phyloP scores from a whole-genome alignment of 345 rosid species.

The Raphanus sativus region DNA sequence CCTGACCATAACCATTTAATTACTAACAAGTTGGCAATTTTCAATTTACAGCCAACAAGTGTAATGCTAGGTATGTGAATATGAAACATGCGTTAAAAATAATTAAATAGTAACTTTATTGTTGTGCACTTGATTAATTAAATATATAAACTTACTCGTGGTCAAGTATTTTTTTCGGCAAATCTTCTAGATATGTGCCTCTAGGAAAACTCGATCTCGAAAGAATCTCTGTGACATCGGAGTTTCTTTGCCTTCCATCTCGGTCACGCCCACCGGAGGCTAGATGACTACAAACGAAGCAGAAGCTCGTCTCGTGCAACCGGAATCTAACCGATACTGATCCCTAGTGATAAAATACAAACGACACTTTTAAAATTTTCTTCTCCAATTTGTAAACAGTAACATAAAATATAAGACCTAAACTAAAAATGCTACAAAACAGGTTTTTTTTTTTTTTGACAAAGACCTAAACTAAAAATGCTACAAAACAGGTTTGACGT shows the following conservation, averaged over 20 bases:
- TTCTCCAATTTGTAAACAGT: not conserved
- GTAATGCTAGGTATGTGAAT: not conserved
- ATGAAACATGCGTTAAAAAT: not conserved
- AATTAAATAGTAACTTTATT: not conserved
- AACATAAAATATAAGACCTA: not conserved
- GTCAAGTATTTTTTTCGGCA: conserved; percentile 66
- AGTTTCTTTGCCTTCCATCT: conserved; percentile 65
- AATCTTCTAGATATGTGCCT: conserved; percentile 46
- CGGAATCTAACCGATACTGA: conserved; percentile 73
- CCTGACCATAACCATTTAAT: not conserved
- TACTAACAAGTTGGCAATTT: conserved; percentile 13
- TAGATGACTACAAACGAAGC: conserved; percentile 77
- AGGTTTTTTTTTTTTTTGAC: too few species aligned
- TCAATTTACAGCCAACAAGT: not conserved
- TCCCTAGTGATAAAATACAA: conserved; percentile 49
- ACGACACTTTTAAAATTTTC: not conserved
- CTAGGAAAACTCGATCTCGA: conserved; percentile 62
- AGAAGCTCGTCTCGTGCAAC: conserved; percentile 70
- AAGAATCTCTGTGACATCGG: conserved; percentile 60
- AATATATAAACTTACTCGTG: conserved; percentile 60
- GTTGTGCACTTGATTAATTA: not conserved
- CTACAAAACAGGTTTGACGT: not conserved
- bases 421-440: not conserved
- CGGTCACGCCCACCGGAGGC: conserved; percentile 86
- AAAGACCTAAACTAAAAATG: not conserved